Base-by-base conservation (phyloP, 371 early-diverging fungal species). In the Haplosporangium sp. region DNA sequence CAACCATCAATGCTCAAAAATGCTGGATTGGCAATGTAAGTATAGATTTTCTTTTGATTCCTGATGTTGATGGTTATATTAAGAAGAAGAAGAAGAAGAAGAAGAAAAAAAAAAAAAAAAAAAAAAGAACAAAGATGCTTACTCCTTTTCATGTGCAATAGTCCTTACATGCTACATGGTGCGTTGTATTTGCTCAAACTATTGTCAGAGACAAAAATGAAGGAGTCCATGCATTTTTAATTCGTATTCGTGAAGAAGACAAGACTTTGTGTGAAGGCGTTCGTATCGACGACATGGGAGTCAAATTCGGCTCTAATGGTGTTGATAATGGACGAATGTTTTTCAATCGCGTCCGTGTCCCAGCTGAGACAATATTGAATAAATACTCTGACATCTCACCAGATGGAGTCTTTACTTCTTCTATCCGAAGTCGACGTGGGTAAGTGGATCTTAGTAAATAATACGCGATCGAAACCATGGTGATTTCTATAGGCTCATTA, bases 121-220 rank as follows among this genome's bases (percentile, higher is more conserved):
- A n/a, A n/a, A n/a, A n/a, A n/a, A n/a, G n/a, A n/a, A n/a, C n/a
- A n/a, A n/a, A n/a, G n/a, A n/a, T n/a, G n/a, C n/a, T 52, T n/a
- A 19, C 44, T 45, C n/a, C 27, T 7, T 15, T 11, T 52, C 38
- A 27, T 55, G 6, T 20, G 27, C 69, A 84, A 81, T 85, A 87
- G 13, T 88, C 89, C 58, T 77, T 89, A 9, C 92, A 93, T 83
- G 89, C 92, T 71, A 91, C 91, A 74, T 91, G 85, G 84, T 77
- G 85, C 55, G 67, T 91, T 69, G 94, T 94, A 2, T 94, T 93
- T 83, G 92, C 93, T 17, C 93, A 93, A 74, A 86, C 89, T 10
- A 74, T 75, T 52, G 86, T 94, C 47, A 72, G 84, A 61, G 92
- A 90, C 67, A 87, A 86, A 68, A 79, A 92, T 63, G 92, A 93